Evolutionary conservation across 352 stramenopile species (phyloP).

Genomic region (Proteromonas lacertae): DNA sequence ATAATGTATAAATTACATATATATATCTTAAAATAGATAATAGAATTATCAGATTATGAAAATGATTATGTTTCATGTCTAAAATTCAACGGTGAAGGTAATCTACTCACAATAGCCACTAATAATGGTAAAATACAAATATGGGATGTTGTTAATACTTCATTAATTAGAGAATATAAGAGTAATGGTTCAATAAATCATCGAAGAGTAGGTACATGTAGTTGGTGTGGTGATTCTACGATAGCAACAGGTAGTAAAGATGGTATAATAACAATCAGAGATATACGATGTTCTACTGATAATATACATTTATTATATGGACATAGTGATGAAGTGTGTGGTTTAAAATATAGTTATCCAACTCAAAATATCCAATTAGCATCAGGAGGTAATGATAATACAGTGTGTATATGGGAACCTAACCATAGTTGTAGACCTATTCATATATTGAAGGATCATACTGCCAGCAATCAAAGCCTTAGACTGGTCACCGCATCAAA

Average conservation of each 20-base stretch:
- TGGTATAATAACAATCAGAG: constrained; percentile 52
- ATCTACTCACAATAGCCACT: constrained; percentile 55
- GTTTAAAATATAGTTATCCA: constrained; percentile 77
- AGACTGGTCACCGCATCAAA: constrained; percentile 75
- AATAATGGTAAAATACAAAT: constrained; percentile 67
- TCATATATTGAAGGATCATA: constrained; percentile 65
- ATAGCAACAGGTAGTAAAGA: constrained; percentile 65
- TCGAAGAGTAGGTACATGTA: constrained; percentile 60
- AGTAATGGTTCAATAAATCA: constrained; percentile 52
- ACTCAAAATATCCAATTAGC: constrained; percentile 38
- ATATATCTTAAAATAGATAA: constrained; percentile 32
- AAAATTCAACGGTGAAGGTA: constrained; percentile 11
- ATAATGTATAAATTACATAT: constrained; percentile 31
- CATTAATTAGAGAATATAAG: constrained; percentile 45
- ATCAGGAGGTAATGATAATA: constrained; percentile 87
- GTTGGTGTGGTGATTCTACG: constrained; percentile 32
- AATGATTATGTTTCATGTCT: constrained; percentile 19
- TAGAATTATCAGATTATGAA: constrained; percentile 69
- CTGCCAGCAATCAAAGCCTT: constrained; percentile 84
- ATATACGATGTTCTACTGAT: constrained; percentile 25
- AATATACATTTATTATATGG: constrained; percentile 6
- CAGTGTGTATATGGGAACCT: constrained; percentile 75
- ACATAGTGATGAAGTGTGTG: constrained; percentile 55
- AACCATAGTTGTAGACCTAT: constrained; percentile 18
- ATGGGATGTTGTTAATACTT: constrained; percentile 51